phyloP scores from a whole-genome alignment of 2,329 filamentous ascomycete genomes.

The Botrytis squamosa region DNA sequence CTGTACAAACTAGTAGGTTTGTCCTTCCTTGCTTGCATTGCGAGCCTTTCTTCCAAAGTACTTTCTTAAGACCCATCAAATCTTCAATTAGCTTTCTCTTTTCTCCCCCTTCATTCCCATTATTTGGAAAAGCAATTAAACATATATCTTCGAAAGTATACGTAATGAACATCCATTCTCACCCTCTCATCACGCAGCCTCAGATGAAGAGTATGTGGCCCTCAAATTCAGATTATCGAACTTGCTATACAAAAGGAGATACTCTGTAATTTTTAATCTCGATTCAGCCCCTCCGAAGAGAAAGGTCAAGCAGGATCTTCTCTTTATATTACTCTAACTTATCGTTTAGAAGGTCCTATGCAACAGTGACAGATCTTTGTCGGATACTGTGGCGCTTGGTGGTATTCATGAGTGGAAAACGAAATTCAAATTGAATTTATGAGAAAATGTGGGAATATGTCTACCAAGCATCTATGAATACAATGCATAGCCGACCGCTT shows the following conservation, averaged over 20 bases:
- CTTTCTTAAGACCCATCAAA: not conserved
- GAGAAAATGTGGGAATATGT: not conserved
- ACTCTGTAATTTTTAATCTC: too few relatives aligned
- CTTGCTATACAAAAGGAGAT: too few relatives aligned
- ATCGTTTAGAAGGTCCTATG: not conserved
- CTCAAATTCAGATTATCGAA: too few relatives aligned
- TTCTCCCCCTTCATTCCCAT: rapidly evolving
- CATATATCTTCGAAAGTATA: too few relatives aligned
- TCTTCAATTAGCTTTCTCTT: not conserved
- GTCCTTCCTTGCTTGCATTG: not conserved
- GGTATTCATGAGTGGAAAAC: not conserved
- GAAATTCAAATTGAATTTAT: not conserved
- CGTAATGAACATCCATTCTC: too few relatives aligned
- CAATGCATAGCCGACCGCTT: not conserved
- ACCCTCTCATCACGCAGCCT: too few relatives aligned
- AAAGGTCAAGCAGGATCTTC: too few relatives aligned
- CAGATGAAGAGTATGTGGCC: too few relatives aligned
- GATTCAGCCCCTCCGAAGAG: too few relatives aligned
- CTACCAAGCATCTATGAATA: rapidly evolving
- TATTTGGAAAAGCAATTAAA: too few relatives aligned
- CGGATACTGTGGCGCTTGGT: not conserved
- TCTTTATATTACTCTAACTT: too few relatives aligned
- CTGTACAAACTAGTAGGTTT: not conserved
- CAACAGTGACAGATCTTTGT: not conserved
- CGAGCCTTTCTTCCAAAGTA: not conserved